Evolutionary conservation across 2,329 filamentous ascomycete species (phyloP), one percentile per base, ranked within the genome.

Genomic region (Zopfia rhizophila): DNA sequence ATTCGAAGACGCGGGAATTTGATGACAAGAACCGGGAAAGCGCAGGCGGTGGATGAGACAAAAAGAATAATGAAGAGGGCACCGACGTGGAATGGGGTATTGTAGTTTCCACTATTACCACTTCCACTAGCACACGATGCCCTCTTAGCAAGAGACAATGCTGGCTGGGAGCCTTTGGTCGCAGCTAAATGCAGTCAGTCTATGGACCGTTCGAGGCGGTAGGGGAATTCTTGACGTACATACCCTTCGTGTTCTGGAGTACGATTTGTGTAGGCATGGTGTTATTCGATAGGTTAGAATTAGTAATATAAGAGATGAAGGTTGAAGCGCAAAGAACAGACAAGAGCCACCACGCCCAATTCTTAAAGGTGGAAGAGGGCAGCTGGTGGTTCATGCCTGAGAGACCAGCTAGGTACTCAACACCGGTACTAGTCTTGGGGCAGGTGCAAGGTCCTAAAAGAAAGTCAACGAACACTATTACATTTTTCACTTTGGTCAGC

Each of bases 1-100:
- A 85, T 80, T 10, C 80, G 81, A 29, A 86, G 71, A n/a, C 75
- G 73, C 2, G 84, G 84, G 51, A 85, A 84, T 23, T 80, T 78
- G 44, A 80, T 78, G 16, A 82, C 81, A 17, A 86, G 74, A 39
- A 86, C 76, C 1, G 84, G 83, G 55, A 86, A 85, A 31, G 82
- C 81, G 65, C 83, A 86, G 60, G 82, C 83, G 16, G 56, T 61
- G 14, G 62, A 53, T 3, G 66, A 70, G 10, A 69, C 65, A 38
- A 63, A 60, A 2, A 70, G 52, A 28, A 70, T 68, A 35, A 69
- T 61, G 45, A 70, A 70, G 13, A 70, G 60, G 3, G 63, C 66
- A 7, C 55, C 63, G 19, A 68, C 55, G 36, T 70, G 67, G 13
- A 69, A 55, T 0, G 58, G 43, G 0, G 65, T 49, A 44, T 70